Conservation (phyloP, 768 basidiomycete genomes). For the Suillus hirtellus region DNA sequence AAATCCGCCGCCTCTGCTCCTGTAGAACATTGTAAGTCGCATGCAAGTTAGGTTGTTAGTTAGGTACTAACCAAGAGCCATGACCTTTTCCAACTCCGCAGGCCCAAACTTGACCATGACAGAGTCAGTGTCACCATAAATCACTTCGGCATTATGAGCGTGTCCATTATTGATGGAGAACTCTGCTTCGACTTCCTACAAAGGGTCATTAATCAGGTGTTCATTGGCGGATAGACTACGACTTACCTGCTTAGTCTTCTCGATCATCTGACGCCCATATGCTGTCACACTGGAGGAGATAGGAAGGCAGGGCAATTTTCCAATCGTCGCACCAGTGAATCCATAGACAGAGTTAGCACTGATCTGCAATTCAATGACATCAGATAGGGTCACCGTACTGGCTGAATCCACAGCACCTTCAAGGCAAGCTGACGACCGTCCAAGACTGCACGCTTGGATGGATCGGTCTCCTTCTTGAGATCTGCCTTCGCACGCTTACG, state of each 20-base stretch:
- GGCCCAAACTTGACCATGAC: slow-evolving; percentile 99
- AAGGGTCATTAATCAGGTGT: slow-evolving; percentile 3
- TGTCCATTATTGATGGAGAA: slow-evolving; percentile 86
- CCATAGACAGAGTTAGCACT: slow-evolving; percentile 99
- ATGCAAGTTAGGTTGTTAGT: neutral
- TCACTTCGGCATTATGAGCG: slow-evolving; percentile 85
- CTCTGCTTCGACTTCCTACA: slow-evolving; percentile 84
- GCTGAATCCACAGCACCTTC: slow-evolving; percentile 54
- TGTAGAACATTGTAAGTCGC: slow-evolving; percentile 30
- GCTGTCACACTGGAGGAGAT: slow-evolving; percentile 96
- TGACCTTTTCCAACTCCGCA: slow-evolving; percentile 80
- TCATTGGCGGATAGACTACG: slow-evolving; percentile 14
- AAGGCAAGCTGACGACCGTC: slow-evolving; percentile 97
- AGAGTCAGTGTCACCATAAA: slow-evolving; percentile 99
- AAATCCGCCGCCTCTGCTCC: slow-evolving; percentile 91
- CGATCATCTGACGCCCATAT: slow-evolving; percentile 99
- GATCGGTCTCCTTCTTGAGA: slow-evolving; percentile 94
- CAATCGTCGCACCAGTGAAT: slow-evolving; percentile 96
- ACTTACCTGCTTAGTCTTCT: slow-evolving; percentile 83
- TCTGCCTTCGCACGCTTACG: slow-evolving; percentile 95
- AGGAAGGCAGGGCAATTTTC: slow-evolving; percentile 92
- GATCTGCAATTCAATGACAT: slow-evolving; percentile 59
- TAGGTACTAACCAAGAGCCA: slow-evolving; percentile 73
- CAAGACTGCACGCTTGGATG: slow-evolving; percentile 94
- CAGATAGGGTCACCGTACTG: neutral